Conservation (phyloP, 2,329 filamentous ascomycete genomes). For the Chalara sp. region DNA sequence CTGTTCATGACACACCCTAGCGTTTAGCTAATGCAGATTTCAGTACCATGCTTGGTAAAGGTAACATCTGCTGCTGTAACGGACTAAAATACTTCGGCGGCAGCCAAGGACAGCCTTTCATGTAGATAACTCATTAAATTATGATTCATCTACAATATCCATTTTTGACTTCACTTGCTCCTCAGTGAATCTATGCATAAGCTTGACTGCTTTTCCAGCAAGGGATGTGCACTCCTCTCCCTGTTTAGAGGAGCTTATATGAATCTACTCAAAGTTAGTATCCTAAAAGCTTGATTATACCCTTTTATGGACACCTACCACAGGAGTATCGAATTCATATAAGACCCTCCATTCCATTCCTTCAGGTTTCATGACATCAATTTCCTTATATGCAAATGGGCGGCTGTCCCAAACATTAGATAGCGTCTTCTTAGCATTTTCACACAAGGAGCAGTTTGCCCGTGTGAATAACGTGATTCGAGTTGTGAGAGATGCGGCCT, state of each 20-base stretch:
- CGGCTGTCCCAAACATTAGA: slow-evolving; percentile 60
- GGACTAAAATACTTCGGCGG: too few species aligned
- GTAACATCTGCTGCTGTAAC: too few species aligned
- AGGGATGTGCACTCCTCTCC: slow-evolving; percentile 41
- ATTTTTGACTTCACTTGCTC: slow-evolving; percentile 62
- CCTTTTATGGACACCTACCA: slow-evolving; percentile 44
- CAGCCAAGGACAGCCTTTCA: too few species aligned
- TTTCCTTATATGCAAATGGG: slow-evolving; percentile 62
- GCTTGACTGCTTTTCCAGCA: slow-evolving; percentile 46
- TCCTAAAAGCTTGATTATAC: not conserved
- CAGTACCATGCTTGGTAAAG: too few species aligned
- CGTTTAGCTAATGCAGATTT: too few species aligned
- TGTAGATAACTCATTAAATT: too few species aligned
- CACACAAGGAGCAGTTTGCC: slow-evolving; percentile 64
- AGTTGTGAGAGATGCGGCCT: slow-evolving; percentile 28
- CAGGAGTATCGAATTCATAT: slow-evolving; percentile 78
- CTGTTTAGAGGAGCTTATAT: slow-evolving; percentile 50
- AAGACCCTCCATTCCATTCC: slow-evolving; percentile 61
- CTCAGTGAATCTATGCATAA: slow-evolving; percentile 71
- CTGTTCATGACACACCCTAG: too few species aligned
- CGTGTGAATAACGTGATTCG: slow-evolving; percentile 73
- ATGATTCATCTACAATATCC: slow-evolving; percentile 38
- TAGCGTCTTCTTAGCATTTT: slow-evolving; percentile 59
- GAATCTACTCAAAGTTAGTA: slow-evolving; percentile 34
- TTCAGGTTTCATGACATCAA: slow-evolving; percentile 60